Percentiles rank a stretch among this genome's conserved stretches.
Conservation (phyloP, 2,329 filamentous ascomycete genomes). For the Cytospora paraplurivora region DNA sequence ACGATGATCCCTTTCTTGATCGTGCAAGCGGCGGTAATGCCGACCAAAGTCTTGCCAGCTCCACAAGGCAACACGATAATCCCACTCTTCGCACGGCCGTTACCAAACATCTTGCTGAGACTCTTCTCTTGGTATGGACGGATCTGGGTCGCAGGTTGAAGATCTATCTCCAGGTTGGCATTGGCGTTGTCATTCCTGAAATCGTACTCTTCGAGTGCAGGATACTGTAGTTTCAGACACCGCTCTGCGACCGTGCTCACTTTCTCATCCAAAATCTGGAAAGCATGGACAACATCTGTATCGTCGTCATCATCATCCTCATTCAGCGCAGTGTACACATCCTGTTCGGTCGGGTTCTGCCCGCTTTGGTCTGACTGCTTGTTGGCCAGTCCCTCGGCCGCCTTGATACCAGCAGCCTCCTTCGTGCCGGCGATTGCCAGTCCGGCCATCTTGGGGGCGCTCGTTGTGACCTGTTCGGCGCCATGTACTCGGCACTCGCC, state of each 20-base stretch:
- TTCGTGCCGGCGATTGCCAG: conserved; percentile 94
- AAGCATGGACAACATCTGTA: conserved; percentile 85
- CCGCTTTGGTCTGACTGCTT: conserved; percentile 47
- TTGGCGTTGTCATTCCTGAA: conserved; percentile 91
- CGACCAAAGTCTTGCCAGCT: conserved; percentile 94
- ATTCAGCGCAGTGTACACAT: conserved; percentile 72
- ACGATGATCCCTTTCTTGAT: conserved; percentile 97
- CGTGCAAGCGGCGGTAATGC: conserved; percentile 97
- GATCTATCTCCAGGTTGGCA: conserved; percentile 88
- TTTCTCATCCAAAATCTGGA: conserved; percentile 80
- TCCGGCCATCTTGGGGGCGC: conserved; percentile 81
- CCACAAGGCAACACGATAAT: conserved; percentile 97
- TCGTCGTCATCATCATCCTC: conserved; percentile 79
- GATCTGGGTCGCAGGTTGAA: conserved; percentile 87
- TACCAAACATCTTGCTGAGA: conserved; percentile 98
- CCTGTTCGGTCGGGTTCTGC: conserved; percentile 59
- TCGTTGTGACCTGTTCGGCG: conserved; percentile 71
- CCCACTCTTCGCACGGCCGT: conserved; percentile 93
- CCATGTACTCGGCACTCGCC: conserved; percentile 71
- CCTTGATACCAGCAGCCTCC: conserved; percentile 83
- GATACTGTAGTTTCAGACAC: conserved; percentile 82
- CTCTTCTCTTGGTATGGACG: conserved; percentile 96
- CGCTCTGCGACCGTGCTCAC: conserved; percentile 89
- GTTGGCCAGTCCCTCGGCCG: conserved; percentile 55
- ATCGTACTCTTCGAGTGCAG: conserved; percentile 94